Evolutionary conservation across 371 early-diverging fungal species (phyloP), one percentile per base, ranked within the genome.

Genomic region (Lichtheimia corymbifera): DNA sequence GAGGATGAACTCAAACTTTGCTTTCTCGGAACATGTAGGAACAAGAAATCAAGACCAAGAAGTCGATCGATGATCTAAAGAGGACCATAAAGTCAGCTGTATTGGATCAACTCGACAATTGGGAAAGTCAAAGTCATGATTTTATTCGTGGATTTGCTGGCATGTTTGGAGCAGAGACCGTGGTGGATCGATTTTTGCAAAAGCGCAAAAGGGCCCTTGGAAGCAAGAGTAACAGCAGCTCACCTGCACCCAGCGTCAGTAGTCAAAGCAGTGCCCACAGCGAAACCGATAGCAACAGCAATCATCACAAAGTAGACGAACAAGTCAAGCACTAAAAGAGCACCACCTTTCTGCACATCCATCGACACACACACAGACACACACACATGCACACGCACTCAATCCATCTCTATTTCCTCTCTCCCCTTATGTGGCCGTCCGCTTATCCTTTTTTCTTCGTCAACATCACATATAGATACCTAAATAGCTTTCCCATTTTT

Each of bases 71-170:
- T 17, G 88, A 85, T 25, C 74, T 91, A 50, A 78, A 83, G 35
- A 81, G 82, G 20, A 87, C 86, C 52, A 76, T 93, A 41, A 73
- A 64, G 28, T 61, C 67, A 2, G 59, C 67, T 14, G 53, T 78
- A 2, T 73, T 79, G 11, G 88, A 89, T 55, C 85, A 87, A 1
- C 65, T 89, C 67, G 76, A 68, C 14, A 72, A 84, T 45, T 92
- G 91, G 92, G 91, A 91, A 64, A 83, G 81, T 40, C 74, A 87
- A 40, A 86, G 87, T 42, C 87, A 90, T 59, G 91, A 91, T 59
- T 78, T 88, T 47, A 80, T 91, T 11, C 73, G 84, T 22, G 89
- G 83, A 15, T 92, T 93, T 67, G 79, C 86, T 15, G 80, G 81
- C 44, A 71, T 85, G 66, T 93, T 93, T 75, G 91, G 89, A 1